These are phyloP conservation scores for Colletotrichum sp. DNA, from an alignment of 2,329 filamentous ascomycete species.

Conservation along the genomic window DNA sequence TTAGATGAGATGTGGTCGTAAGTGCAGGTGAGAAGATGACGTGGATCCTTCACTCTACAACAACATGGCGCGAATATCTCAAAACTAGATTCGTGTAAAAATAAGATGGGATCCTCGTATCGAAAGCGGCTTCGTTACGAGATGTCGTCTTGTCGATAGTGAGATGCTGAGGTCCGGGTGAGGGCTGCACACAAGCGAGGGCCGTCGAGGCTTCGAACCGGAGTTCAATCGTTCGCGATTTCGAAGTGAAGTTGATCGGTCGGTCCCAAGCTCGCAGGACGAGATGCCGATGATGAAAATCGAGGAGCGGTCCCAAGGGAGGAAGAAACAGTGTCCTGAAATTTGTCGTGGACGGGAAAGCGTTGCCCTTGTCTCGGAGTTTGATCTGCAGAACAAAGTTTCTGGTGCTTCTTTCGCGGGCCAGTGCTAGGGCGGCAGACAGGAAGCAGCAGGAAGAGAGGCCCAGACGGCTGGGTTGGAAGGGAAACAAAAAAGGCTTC, in stretches of 20 bases:
- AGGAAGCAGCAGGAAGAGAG: conserved; percentile 27
- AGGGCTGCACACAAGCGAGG: neutral
- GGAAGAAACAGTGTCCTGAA: conserved; percentile 1
- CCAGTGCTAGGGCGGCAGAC: neutral
- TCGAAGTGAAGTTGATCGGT: conserved; percentile 1
- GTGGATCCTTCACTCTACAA: conserved; percentile 10
- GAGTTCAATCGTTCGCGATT: neutral
- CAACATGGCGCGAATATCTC: neutral
- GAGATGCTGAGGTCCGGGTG: neutral
- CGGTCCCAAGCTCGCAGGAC: neutral
- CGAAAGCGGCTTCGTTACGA: neutral
- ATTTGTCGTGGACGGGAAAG: conserved; percentile 2
- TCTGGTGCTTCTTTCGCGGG: conserved; percentile 18
- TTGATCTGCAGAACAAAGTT: conserved; percentile 30
- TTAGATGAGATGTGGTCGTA: neutral
- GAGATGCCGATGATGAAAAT: conserved; percentile 14
- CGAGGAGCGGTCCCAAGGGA: neutral
- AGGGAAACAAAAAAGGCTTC: conserved; percentile 5
- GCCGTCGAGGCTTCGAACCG: conserved; percentile 1
- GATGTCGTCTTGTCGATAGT: neutral
- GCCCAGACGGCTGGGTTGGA: conserved; percentile 1
- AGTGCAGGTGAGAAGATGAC: neutral
- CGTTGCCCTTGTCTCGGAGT: conserved; percentile 21
- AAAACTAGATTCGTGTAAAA: neutral
- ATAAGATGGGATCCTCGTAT: neutral